Base-by-base conservation (phyloP, 306 rosid species). In the Crotalaria pallida region DNA sequence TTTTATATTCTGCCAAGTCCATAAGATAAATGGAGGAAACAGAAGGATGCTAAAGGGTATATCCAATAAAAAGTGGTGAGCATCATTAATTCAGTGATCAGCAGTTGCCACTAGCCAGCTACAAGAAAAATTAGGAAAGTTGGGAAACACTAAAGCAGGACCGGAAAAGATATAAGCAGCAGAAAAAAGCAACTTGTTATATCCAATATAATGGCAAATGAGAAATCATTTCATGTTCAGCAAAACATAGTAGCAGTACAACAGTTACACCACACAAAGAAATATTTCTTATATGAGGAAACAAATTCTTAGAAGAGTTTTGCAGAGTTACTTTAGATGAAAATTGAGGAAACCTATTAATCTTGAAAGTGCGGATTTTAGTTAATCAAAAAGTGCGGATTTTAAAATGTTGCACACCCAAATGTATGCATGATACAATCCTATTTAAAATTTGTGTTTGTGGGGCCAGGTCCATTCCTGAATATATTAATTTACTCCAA, bases 151-250 rank as follows among this genome's bases (percentile, higher is more conserved):
- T n/a, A n/a, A 18, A 21, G 63, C 10, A 21, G 43, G 64, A 40
- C 48, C 10, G 6, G 13, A 60, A 58, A 18, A 12, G 38, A 40
- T 16, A 21, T n/a, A 13, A 63, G 36, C 61, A 26, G 45, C 44
- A 58, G 48, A 75, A 7, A 36, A 23, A 74, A 13, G 61, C 7
- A 72, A 49, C 43, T 41, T 48, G 41, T 49, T 58, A 59, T 50
- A 31, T 31, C 12, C 49, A 17, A 33, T 59, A 31, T 31, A 13
- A 19, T 48, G 49, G 21, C 41, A 27, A 4, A 43, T 58, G 21
- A 72, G 59, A 58, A 71, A 71, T 47, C 58, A 65, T 45, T 44
- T 45, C 17, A 45, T 27, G 68, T 45, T 71, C 56, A 69, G 5
- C 29, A 41, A n/a, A 52, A 24, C 21, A 24, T 40, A 18, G 16